Evolutionary conservation across 208 protist genomes (phyloP), one percentile per base, ranked within the genome.

Genomic region (Jaenimonas drosophilae): DNA sequence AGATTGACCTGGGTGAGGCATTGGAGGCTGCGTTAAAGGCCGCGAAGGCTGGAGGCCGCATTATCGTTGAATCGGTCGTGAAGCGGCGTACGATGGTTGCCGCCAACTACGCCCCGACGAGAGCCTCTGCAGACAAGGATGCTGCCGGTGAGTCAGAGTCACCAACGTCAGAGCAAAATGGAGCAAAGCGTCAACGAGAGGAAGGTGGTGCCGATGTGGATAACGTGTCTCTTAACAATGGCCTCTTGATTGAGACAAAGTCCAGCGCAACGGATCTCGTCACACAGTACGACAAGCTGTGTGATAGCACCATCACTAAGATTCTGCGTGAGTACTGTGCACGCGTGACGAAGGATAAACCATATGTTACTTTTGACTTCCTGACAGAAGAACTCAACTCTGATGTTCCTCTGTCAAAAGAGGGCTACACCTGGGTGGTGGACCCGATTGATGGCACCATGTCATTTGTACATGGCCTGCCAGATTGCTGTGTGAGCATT

Each of bases 381-480:
- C 43, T 79, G 30, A 71, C 61, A 17, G 61, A 82, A 40, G 71
- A 76, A 51, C 52, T 78, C 17, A 55, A 49, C 44, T 50, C 65
- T 7, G 48, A 51, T 31, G 54, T 37, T 26, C 45, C 41, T 21
- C 56, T 83, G 37, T n/a, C n/a, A n/a, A 64, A 56, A 14, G 62
- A 85, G 45, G 68, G 46, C 24, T 60, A 57, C 24, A 87, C 76
- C 21, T 91, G 82, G 79, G 60, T 88, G 20, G 70, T 91, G 9
- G 78, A 88, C 59, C 78, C 78, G 1, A 75, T 91, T 54, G 73
- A 88, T 43, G 78, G 82, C 19, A 82, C 82, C 29, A 74, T 76
- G 56, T 76, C 64, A 1, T 91, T 91, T 59, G 52, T 77, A 4
- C 81, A 91, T 48, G 69, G 75, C 12, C 26, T 69, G 25, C 71